Base-by-base conservation (phyloP, 1,139 yeast species). In the Komagataea norvegica region DNA sequence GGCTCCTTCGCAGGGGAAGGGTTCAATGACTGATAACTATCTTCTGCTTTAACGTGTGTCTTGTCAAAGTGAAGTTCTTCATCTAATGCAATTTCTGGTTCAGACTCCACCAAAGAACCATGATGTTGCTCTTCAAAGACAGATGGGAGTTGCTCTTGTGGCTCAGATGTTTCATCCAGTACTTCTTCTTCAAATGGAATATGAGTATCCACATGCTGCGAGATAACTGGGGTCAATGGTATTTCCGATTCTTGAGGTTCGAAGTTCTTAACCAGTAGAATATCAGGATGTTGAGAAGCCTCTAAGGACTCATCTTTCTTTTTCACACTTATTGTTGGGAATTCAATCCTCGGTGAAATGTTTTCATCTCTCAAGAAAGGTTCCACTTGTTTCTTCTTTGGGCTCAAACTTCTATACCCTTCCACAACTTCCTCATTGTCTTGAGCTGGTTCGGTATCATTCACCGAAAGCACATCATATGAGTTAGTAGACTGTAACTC, bases 1-100 rank as follows among this genome's bases (percentile, higher is more conserved):
- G 42, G 38, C 14, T 36, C 15, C 6, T 35, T 31, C 15, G 19
- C 13, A 4, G 45, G n/a, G n/a, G n/a, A 32, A 10, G 44, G 45
- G 20, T 24, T 38, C 8, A 39, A 21, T 0, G 40, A 32, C 3
- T 18, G 33, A 16, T 37, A 33, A 24, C 37, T 36, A 11, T 35
- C 38, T 10, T 25, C 24, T 13, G 13, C 18, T 11, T 22, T 31
- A 22, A 25, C 39, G 16, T 27, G 25, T 8, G 27, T 14, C 7
- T 30, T 31, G 2, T 26, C 28, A 20, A 16, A 27, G 14, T 34
- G 30, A 10, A 26, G 15, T 29, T 37, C 34, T 19, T 37, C 32
- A 16, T 37, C 32, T 20, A 37, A 26, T n/a, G n/a, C n/a, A n/a
- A n/a, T n/a, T n/a, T n/a, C n/a, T n/a, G n/a, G n/a, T n/a, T n/a